Base-by-base conservation (phyloP, 192 early-diverging fungal genomes). In the Gaertneriomyces semiglobifer region DNA sequence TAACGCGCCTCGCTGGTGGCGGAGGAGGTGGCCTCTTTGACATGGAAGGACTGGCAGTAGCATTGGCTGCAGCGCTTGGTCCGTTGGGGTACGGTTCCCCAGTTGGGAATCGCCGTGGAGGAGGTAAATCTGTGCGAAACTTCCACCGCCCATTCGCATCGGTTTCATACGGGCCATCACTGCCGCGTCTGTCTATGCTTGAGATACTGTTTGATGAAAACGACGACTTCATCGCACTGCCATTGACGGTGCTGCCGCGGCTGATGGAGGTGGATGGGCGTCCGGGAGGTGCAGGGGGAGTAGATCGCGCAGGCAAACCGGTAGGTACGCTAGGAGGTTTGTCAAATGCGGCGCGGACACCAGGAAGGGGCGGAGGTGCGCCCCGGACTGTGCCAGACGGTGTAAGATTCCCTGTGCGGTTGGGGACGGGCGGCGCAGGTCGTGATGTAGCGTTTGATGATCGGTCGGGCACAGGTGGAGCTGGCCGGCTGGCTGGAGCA, bases 71-170 rank as follows among this genome's bases (percentile, higher is more conserved):
- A 33, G 25, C 25, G 25, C 2, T 33, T 33, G 25, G 25, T 33
- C 25, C 18, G 7, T 47, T 14, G n/a, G n/a, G 53, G 8, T 44
- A 63, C 19, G 44, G n/a, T n/a, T 50, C 72, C 44, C 73, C 73
- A 33, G 42, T 58, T 12, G 81, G 74, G 44, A 54, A 78, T 46
- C 43, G 56, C 38, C 82, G 65, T 7, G 82, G 76, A 11, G 74
- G 70, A 16, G 82, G 82, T 19, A 84, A 62, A 54, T 84, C 82
- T 42, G 74, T 65, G 6, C 67, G 67, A 56, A 77, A 82, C 18
- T 48, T 71, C 77, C 77, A 84, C 40, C 74, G 66, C 6, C 82
- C 79, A 38, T 72, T 68, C 16, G 40, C 44, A 38, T 74, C 71
- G 4, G 44, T 53, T 41, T 72, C 64, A 7, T 47, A 43, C 61